Percentiles rank a stretch among this genome's conserved stretches.
Conservation (phyloP, 768 basidiomycete species). For the Mrakia hoshinonis region DNA sequence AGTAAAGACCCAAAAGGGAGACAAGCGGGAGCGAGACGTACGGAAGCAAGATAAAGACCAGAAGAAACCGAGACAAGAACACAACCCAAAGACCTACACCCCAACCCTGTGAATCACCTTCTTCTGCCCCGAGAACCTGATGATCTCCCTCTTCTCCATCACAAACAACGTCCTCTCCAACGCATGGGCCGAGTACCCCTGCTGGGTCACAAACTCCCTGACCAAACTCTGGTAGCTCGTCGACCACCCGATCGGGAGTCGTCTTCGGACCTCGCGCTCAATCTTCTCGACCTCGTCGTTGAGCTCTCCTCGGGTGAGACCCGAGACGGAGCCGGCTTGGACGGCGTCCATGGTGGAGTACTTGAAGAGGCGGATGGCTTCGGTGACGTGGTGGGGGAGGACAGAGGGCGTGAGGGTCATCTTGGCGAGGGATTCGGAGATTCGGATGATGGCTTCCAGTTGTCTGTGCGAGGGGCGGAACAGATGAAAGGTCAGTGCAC, state of each 20-base stretch:
- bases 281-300: slow-evolving; percentile 89
- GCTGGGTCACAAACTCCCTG: slow-evolving; percentile 84
- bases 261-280: slow-evolving; percentile 35
- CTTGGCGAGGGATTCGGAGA: slow-evolving; percentile 93
- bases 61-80: background rate
- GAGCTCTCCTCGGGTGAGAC: slow-evolving; percentile 77
- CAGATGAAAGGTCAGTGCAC: too few species aligned
- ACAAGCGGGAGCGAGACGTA: background rate
- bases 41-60: background rate
- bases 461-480: slow-evolving; percentile 48
- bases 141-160: slow-evolving; percentile 89
- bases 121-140: slow-evolving; percentile 74
- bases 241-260: slow-evolving; percentile 69
- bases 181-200: slow-evolving; percentile 76
- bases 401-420: slow-evolving; percentile 80
- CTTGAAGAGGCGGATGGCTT: slow-evolving; percentile 95
- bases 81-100: slow-evolving; percentile 30
- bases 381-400: slow-evolving; percentile 87
- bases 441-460: slow-evolving; percentile 97
- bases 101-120: slow-evolving; percentile 49
- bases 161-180: slow-evolving; percentile 84
- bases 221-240: slow-evolving; percentile 91
- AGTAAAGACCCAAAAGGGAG: background rate
- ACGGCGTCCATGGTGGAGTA: slow-evolving; percentile 99
- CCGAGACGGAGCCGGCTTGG: slow-evolving; percentile 84